These are phyloP conservation scores for Eragrostis tef DNA, from an alignment of 202 grass and related monocot genomes.

Conservation along the genomic window DNA sequence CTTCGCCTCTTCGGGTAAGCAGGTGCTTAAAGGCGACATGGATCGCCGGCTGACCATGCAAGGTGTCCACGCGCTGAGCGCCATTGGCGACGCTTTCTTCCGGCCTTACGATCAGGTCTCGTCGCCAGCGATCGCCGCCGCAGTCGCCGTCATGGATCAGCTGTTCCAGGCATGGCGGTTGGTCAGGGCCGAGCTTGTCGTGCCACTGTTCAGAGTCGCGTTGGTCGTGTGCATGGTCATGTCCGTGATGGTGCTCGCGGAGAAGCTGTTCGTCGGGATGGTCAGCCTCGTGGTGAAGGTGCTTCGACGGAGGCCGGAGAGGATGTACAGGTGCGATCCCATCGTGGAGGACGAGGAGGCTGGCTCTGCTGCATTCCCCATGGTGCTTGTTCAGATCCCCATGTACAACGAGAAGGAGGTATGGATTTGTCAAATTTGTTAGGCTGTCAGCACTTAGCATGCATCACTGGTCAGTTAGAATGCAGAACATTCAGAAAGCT, in stretches of 20 bases:
- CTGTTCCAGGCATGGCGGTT: conserved; percentile 42
- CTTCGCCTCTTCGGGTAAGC: no score
- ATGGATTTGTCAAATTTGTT: neutral
- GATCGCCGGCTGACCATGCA: no score
- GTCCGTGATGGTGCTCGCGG: conserved; percentile 64
- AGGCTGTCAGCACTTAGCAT: no score
- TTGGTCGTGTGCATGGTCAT: conserved; percentile 58
- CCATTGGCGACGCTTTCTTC: conserved; percentile 8
- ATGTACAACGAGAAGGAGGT: conserved; percentile 90
- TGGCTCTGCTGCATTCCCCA: conserved; percentile 56
- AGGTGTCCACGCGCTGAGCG: neutral
- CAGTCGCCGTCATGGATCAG: conserved; percentile 31
- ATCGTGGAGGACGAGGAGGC: conserved; percentile 53
- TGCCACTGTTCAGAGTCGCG: conserved; percentile 48
- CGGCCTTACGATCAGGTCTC: neutral
- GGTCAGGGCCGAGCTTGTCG: conserved; percentile 41
- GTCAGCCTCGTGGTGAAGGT: conserved; percentile 50
- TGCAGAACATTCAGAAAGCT: neutral
- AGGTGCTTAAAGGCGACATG: no score
- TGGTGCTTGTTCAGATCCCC: conserved; percentile 90
- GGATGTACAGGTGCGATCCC: conserved; percentile 60
- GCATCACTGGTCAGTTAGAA: no score
- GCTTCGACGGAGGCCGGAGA: conserved; percentile 46
- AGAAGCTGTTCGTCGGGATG: conserved; percentile 62
- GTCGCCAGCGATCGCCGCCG: neutral